phyloP scores from a whole-genome alignment of 805 yeast species.

The Starmera pachycereana region DNA sequence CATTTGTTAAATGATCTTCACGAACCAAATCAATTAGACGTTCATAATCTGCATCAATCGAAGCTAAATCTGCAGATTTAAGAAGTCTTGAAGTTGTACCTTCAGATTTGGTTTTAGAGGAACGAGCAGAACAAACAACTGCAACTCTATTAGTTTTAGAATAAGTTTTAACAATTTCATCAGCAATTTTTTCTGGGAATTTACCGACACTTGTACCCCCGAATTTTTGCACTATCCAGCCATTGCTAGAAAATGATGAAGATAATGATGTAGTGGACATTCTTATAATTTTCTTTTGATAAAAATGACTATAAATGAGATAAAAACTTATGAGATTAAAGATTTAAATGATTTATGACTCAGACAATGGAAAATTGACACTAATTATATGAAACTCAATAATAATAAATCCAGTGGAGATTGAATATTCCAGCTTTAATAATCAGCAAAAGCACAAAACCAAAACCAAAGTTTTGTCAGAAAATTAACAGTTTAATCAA shows the following conservation, averaged over 20 bases:
- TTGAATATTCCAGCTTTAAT: too few species aligned
- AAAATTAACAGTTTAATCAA: too few species aligned
- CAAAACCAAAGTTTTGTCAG: too few species aligned
- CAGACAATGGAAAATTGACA: too few species aligned
- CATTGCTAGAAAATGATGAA: conserved; percentile 14
- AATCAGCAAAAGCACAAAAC: too few species aligned
- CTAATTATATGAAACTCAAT: too few species aligned
- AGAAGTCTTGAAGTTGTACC: conserved; percentile 90
- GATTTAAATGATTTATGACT: too few species aligned
- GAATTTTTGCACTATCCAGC: conserved; percentile 84
- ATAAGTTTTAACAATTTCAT: conserved; percentile 69
- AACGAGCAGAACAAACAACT: conserved; percentile 93
- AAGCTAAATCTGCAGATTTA: conserved; percentile 72
- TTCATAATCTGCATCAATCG: conserved; percentile 48
- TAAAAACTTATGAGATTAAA: too few species aligned
- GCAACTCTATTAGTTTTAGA: conserved; percentile 60
- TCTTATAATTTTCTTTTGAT: neutral
- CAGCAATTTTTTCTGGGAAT: conserved; percentile 77
- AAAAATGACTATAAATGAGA: too few species aligned
- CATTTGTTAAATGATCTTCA: conserved; percentile 72
- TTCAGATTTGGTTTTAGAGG: conserved; percentile 82
- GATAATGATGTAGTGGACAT: conserved; percentile 6
- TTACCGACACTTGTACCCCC: conserved; percentile 98
- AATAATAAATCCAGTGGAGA: too few species aligned
- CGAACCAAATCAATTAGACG: conserved; percentile 55